Percentiles rank a stretch among this genome's conserved stretches.
phyloP scores from a whole-genome alignment of 257 asterid species.

The Solanum acaule region DNA sequence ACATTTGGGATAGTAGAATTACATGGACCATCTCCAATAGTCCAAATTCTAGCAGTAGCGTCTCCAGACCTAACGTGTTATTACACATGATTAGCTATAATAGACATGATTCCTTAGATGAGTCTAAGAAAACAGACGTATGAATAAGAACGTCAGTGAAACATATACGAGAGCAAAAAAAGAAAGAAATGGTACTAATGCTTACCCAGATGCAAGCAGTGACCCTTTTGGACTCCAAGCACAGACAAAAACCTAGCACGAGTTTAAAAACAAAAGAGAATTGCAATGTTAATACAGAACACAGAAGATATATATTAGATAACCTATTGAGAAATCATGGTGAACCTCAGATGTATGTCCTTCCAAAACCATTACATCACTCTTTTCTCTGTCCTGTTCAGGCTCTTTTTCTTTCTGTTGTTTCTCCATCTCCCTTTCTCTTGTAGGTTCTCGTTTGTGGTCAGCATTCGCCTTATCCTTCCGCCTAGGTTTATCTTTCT shows the following conservation, averaged over 20 bases:
- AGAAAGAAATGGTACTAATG: conserved; percentile 2
- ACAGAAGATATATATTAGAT: background rate
- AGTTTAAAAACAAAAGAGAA: conserved; percentile 1
- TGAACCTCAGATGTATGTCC: conserved; percentile 98
- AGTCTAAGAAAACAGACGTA: background rate
- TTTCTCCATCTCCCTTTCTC: conserved; percentile 28
- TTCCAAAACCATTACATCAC: conserved; percentile 69
- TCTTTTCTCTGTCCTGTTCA: background rate
- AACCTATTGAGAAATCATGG: background rate
- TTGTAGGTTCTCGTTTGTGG: conserved; percentile 19
- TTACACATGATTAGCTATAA: no score
- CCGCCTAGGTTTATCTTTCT: conserved; percentile 14
- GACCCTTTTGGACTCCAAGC: conserved; percentile 90
- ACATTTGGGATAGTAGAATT: conserved; percentile 49
- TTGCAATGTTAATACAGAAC: background rate
- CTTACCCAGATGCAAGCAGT: conserved; percentile 96
- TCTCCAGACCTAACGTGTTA: conserved; percentile 56
- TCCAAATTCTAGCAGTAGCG: conserved; percentile 96
- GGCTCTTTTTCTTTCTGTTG: background rate
- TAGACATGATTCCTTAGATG: no score
- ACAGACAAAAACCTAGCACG: conserved; percentile 86
- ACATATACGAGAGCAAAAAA: background rate
- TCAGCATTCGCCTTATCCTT: conserved; percentile 28
- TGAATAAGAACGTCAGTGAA: background rate
- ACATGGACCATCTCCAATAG: conserved; percentile 50